Evolutionary conservation across 768 basidiomycete species (phyloP).

Genomic region (Pulveroboletus sp.): DNA sequence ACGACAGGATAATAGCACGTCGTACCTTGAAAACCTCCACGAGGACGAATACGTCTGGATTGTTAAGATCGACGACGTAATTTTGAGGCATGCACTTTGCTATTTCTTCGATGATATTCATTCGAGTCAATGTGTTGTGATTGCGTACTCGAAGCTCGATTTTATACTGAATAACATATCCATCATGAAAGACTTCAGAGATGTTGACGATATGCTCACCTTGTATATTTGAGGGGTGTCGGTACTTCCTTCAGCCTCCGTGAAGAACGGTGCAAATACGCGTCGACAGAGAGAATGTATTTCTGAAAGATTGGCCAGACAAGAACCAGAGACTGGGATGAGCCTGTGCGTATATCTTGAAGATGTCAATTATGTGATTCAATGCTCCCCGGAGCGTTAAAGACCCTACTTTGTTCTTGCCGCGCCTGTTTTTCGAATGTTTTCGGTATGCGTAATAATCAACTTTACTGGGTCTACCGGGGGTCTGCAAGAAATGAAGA

Average conservation of each 20-base stretch:
- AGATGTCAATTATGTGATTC: neutral
- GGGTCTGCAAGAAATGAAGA: slow-evolving; percentile 76
- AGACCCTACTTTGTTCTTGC: slow-evolving; percentile 57
- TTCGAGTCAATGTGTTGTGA: slow-evolving; percentile 64
- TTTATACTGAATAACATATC: slow-evolving; percentile 57
- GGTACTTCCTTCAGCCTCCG: slow-evolving; percentile 33
- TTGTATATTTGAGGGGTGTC: slow-evolving; percentile 40
- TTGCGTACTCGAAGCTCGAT: slow-evolving; percentile 74
- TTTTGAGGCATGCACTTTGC: slow-evolving; percentile 66
- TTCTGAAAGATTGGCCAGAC: slow-evolving; percentile 64
- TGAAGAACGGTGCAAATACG: slow-evolving; percentile 51
- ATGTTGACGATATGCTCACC: slow-evolving; percentile 19
- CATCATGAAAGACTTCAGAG: neutral
- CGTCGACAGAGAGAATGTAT: slow-evolving; percentile 59
- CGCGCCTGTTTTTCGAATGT: slow-evolving; percentile 57
- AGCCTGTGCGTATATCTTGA: slow-evolving; percentile 66
- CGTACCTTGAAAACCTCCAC: slow-evolving; percentile 81
- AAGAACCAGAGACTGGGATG: slow-evolving; percentile 64
- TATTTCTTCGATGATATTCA: slow-evolving; percentile 59
- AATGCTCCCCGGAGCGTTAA: neutral
- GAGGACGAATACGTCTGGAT: slow-evolving; percentile 70
- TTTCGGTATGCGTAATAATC: slow-evolving; percentile 58
- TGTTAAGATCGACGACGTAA: slow-evolving; percentile 62
- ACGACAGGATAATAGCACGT: neutral
- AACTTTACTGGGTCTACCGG: slow-evolving; percentile 76